Evolutionary conservation across 148 eudicot species (phyloP), one percentile per base, ranked within the genome.

Genomic region (Fallopia convolvulus): DNA sequence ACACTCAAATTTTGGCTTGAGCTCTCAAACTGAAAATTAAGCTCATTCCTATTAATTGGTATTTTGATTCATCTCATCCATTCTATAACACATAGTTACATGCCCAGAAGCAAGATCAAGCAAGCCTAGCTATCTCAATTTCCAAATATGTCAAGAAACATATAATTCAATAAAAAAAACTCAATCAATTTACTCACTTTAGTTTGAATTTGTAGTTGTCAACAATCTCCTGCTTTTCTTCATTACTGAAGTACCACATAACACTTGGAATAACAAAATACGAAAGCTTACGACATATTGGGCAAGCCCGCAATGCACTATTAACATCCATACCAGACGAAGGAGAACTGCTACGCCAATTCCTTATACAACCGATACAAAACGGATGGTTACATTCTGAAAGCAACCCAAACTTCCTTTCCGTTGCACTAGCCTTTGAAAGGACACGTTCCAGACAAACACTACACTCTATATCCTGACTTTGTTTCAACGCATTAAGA

Each of bases 261-360:
- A 95, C 97, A 83, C 99, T 95, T n/a, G 99, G 99, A 82, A 95
- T 90, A 71, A 95, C 97, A 81, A 85, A 95, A 88, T 91, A 95
- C 11, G 99, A 95, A 77, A 95, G 94, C 78, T 89, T 91, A 46
- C 99, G 89, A 72, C 99, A 95, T 73, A 95, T 90, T 2, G 99
- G 99, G 85, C 99, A 95, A 53, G 99, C 89, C 85, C 99, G 86
- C 78, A 95, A 79, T 20, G 99, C 89, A 77, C 94, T 83, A 78
- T 95, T 91, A n/a, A 92, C 89, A 81, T 95, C 97, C 92, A 95
- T 86, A 53, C 99, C 97, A 79, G 93, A 85, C n/a, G 93, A 44
- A 14, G 75, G 90, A 13, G 98, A 93, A 74, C 89, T 92, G 76
- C 90, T 81, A 20, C 99, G 92, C 99, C 99, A 95, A 83, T 85